Evolutionary conservation across 2,329 filamentous ascomycete genomes (phyloP).

Genomic region (Fusarium napiforme): DNA sequence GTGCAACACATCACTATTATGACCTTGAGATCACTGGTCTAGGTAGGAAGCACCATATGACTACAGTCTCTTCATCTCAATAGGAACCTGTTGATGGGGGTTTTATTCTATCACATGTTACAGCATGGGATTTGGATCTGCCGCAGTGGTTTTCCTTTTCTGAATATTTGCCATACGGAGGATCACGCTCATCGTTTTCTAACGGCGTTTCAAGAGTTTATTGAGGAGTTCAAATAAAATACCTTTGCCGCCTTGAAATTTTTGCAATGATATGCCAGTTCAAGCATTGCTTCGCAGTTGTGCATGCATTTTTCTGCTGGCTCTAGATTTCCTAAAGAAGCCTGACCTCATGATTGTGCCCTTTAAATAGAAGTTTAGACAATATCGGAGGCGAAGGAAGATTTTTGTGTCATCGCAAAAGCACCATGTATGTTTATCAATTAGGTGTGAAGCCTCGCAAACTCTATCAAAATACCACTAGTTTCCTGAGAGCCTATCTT

Average conservation of each 20-base stretch:
- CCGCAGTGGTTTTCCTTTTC: neutral
- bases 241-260: neutral
- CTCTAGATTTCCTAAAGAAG: too few species aligned
- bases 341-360: neutral
- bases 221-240: neutral
- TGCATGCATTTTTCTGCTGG: neutral
- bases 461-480: neutral
- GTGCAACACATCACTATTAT: neutral
- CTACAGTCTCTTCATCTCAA: neutral
- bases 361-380: too few species aligned
- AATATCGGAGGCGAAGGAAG: neutral
- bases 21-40: neutral
- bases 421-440: neutral
- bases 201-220: too few species aligned
- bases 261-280: neutral
- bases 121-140: neutral
- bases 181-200: neutral
- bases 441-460: neutral
- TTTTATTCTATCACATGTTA: too few species aligned
- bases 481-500: neutral
- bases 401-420: neutral
- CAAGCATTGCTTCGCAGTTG: neutral
- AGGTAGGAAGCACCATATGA: neutral
- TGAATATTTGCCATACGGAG: neutral
- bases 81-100: too few species aligned